Evolutionary conservation across 805 yeast genomes (phyloP), one percentile per base, ranked within the genome.

Genomic region (Pichia gijzeniarum): DNA sequence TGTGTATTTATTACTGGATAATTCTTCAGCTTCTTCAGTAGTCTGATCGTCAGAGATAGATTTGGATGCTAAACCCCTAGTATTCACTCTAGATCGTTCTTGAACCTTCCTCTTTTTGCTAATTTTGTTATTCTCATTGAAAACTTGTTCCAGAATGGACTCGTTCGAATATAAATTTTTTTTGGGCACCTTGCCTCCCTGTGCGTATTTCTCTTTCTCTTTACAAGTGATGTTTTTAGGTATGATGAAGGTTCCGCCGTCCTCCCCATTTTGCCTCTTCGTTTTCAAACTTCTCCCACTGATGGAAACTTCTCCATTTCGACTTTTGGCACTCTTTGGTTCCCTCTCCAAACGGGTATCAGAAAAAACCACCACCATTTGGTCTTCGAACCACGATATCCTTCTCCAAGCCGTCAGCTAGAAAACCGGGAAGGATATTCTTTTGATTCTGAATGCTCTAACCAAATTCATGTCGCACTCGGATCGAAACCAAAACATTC

Each of bases 1-100:
- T 13, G 25, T 28, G 31, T 30, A 16, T 27, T 39, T 56, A 38
- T 65, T 52, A 16, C 52, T 60, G 17, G 47, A 39, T 2, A 62
- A 38, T 7, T 52, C 35, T 14, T 35, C 30, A 14, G 19, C 41
- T 31, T 51, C 53, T 3, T 50, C 45, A 18, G 25, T 18, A 13
- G 42, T 37, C 13, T 40, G 43, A n/a, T 38, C 43, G 3, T 38
- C 37, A 25, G 25, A 25, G 10, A 25, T 10, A 10, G 28, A 7
- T 10, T 25, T 25, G 28, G 34, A 31, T 31, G 14, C 17, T 31
- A 31, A 31, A 31, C 13, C 14, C 6, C n/a, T 31, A 5, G 13
- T 7, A 10, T 30, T 33, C 3, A 9, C n/a, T 5, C 4, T 17
- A 14, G 7, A n/a, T 14, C 10, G n/a, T 16, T 31, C 35, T 5